Evolutionary conservation across 164 flowering plant species (phyloP), one percentile per base, ranked within the genome.

Genomic region (Chimonanthus salicifolius): DNA sequence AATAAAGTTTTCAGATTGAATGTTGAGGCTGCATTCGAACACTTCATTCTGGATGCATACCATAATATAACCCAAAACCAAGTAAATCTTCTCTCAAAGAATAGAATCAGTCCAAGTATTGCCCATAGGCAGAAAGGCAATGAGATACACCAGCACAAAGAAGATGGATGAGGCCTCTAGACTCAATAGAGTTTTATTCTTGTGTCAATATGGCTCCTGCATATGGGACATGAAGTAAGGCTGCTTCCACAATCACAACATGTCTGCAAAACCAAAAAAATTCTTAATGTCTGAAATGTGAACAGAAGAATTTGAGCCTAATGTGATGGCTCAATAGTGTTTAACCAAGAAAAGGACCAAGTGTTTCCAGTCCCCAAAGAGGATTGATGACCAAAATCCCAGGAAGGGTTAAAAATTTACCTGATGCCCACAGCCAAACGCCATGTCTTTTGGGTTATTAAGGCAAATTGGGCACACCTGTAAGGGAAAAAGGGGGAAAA

Each of bases 361-460:
- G 6, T 6, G 4, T 15, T 33, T 33, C 9, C 47, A 65, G 15
- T 15, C 33, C 3, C 46, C 11, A 44, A 65, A 33, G 33, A 33
- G 33, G 33, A 33, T 33, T 33, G 33, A 1, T 33, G 33, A 33
- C 33, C 33, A 33, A 44, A 3, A 13, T 13, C 0, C 10, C 46
- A 18, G 33, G n/a, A 62, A 62, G 60, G 4, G 9, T 10, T 43
- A 45, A 50, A 49, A 49, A 18, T n/a, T 20, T 54, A 87, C 90
- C 90, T 84, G 90, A 80, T 87, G 90, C 43, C 90, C 90, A 62
- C 90, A 87, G 58, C 89, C 89, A 74, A 87, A 87, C 2, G 89
- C 89, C 88, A 86, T 84, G 64, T 87, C 79, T 76, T 86, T 87
- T 3, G 84, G 62, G 54, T 76, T 69, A 48, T 82, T 76, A 21